Conservation (phyloP, 2,329 filamentous ascomycete species). For the Ascochyta viciae-villosae region DNA sequence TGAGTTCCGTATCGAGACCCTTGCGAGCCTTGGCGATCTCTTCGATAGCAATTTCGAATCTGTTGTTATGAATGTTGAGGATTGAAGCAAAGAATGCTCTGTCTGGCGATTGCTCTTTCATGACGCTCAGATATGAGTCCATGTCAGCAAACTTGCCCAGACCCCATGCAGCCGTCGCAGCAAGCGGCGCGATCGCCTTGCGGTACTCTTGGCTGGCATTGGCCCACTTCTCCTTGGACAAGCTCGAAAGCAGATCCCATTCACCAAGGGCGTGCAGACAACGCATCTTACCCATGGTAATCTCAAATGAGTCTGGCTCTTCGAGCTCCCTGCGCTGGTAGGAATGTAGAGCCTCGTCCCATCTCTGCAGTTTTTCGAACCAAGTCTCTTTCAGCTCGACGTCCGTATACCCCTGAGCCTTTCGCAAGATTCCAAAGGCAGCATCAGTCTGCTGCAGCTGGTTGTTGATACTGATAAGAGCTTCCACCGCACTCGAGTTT, state of each 20-base stretch:
- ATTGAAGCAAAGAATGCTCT: conserved; percentile 98
- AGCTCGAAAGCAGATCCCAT: conserved; percentile 89
- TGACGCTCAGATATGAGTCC: conserved; percentile 94
- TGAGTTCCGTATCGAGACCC: conserved; percentile 92
- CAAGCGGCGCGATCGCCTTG: conserved; percentile 88
- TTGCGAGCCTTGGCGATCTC: conserved; percentile 93
- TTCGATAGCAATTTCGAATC: conserved; percentile 87
- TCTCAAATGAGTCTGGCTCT: conserved; percentile 78
- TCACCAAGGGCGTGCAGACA: conserved; percentile 96
- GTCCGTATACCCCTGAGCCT: conserved; percentile 94
- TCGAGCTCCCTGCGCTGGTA: conserved; percentile 87
- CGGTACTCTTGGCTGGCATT: conserved; percentile 88
- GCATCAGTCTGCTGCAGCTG: conserved; percentile 98
- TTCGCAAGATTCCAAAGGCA: conserved; percentile 94
- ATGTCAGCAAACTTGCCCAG: conserved; percentile 97
- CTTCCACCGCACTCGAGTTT: conserved; percentile 93
- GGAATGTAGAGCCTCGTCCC: conserved; percentile 94
- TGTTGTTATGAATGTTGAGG: conserved; percentile 90
- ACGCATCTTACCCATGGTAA: conserved; percentile 99
- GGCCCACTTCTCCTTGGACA: conserved; percentile 93
- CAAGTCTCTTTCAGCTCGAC: conserved; percentile 97
- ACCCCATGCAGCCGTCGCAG: conserved; percentile 95
- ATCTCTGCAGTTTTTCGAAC: conserved; percentile 98
- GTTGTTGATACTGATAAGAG: conserved; percentile 98
- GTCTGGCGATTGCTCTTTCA: conserved; percentile 93